These are phyloP conservation scores for Chrysophaeum taylorii DNA, from an alignment of 352 stramenopile species.

Conservation along the genomic window DNA sequence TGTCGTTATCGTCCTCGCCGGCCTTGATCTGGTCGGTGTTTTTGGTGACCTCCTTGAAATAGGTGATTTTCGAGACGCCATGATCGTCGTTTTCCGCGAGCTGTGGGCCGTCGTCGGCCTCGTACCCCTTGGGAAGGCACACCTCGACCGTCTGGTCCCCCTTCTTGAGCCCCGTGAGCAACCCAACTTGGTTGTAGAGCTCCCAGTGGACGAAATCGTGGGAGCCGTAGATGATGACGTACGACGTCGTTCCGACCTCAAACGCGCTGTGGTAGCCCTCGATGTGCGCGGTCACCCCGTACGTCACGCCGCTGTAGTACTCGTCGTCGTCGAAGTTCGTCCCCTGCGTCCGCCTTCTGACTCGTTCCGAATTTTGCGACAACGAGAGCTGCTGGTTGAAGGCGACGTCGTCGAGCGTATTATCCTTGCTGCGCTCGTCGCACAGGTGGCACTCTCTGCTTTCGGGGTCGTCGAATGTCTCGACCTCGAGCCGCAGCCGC, in stretches of 20 bases:
- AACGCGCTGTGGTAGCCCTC: background rate
- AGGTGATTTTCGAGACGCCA: background rate
- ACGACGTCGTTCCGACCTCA: background rate
- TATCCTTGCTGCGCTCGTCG: too few species aligned
- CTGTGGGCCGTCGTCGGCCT: background rate
- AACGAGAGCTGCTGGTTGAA: too few species aligned
- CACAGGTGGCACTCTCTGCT: too few species aligned
- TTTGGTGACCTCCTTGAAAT: background rate
- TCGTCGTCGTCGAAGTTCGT: background rate
- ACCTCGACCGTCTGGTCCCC: background rate
- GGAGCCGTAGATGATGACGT: constrained; percentile 2
- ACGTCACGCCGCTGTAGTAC: background rate
- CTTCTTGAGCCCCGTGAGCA: background rate
- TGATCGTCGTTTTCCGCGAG: background rate
- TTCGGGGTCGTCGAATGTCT: background rate
- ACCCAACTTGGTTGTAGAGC: background rate
- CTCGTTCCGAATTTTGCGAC: too few species aligned
- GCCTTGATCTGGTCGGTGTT: background rate
- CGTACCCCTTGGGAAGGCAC: background rate
- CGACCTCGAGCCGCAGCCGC: background rate
- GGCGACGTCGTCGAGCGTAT: too few species aligned
- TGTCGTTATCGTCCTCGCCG: background rate
- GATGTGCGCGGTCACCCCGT: background rate
- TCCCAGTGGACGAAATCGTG: background rate
- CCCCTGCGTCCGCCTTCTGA: too few species aligned